Conservation (phyloP, 768 basidiomycete genomes). For the Thelephora ganbajun region DNA sequence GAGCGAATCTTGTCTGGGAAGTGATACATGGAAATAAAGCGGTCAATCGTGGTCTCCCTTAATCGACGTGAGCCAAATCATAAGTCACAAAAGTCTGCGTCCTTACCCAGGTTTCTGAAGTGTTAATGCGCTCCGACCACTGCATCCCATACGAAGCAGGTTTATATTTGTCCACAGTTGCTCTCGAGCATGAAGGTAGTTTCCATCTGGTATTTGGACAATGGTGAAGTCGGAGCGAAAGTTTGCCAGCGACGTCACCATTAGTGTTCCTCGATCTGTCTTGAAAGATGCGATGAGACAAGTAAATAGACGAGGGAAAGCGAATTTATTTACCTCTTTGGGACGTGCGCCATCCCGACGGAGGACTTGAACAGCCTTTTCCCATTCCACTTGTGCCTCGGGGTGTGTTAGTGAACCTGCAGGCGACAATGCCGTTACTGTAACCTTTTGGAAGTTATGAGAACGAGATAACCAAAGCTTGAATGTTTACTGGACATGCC, state of each 20-base stretch:
- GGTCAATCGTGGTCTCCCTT: conserved; percentile 70
- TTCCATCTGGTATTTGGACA: conserved; percentile 60
- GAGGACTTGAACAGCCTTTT: conserved; percentile 42
- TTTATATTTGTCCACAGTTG: conserved; percentile 74
- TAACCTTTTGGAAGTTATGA: conserved; percentile 28
- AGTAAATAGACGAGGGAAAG: not conserved
- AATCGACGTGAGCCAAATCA: conserved; percentile 3
- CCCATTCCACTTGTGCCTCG: conserved; percentile 43
- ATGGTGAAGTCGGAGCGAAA: conserved; percentile 84
- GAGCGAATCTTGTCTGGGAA: conserved; percentile 29
- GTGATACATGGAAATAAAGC: conserved; percentile 61
- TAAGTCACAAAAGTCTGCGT: not conserved
- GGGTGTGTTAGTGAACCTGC: conserved; percentile 23
- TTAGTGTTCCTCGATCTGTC: conserved; percentile 55
- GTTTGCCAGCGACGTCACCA: conserved; percentile 76
- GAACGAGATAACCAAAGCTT: not conserved
- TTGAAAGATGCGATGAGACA: conserved; percentile 13
- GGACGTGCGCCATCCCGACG: conserved; percentile 64
- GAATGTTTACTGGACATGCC: conserved; percentile 16
- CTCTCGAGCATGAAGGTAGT: conserved; percentile 47
- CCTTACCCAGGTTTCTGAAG: conserved; percentile 61
- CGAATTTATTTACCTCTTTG: conserved; percentile 32
- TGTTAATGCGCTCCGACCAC: conserved; percentile 64
- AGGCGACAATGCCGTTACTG: conserved; percentile 41
- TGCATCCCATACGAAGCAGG: conserved; percentile 72